Evolutionary conservation across 768 basidiomycete species (phyloP).

Genomic region (Lentinula sp.): DNA sequence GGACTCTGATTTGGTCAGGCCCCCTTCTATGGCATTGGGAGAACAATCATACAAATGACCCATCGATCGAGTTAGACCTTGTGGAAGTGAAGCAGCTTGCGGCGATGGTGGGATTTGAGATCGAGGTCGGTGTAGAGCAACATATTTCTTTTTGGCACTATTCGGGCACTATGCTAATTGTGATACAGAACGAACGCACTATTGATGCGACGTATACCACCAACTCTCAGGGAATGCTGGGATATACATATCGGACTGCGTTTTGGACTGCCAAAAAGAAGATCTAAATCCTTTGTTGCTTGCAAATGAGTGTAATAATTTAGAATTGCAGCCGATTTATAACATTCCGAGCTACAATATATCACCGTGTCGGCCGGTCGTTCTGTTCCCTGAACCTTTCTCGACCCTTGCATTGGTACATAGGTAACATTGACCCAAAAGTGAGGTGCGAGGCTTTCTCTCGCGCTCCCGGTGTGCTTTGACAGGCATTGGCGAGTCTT

Average conservation of each 20-base stretch:
- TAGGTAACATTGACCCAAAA: too few species aligned
- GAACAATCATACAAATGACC: constrained; percentile 75
- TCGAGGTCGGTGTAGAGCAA: constrained; percentile 49
- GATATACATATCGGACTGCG: constrained; percentile 76
- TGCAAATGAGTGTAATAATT: too few species aligned
- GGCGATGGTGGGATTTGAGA: constrained; percentile 70
- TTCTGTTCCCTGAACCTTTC: too few species aligned
- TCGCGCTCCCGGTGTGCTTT: too few species aligned
- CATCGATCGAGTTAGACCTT: constrained; percentile 83
- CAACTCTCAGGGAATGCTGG: constrained; percentile 74
- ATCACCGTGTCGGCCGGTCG: background rate
- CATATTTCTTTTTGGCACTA: background rate
- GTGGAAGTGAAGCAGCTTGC: constrained; percentile 82
- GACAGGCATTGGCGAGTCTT: too few species aligned
- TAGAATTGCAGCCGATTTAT: background rate
- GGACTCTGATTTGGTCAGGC: constrained; percentile 33
- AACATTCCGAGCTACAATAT: background rate
- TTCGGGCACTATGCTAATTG: background rate
- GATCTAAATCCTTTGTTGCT: background rate
- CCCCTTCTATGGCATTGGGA: constrained; percentile 98
- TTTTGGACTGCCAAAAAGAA: constrained; percentile 75
- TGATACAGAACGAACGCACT: constrained; percentile 64
- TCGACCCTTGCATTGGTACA: too few species aligned
- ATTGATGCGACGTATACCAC: constrained; percentile 86
- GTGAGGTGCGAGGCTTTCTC: too few species aligned